Evolutionary conservation across 1,284 basidiomycete species (phyloP).

Genomic region (Omphalotus olearius): DNA sequence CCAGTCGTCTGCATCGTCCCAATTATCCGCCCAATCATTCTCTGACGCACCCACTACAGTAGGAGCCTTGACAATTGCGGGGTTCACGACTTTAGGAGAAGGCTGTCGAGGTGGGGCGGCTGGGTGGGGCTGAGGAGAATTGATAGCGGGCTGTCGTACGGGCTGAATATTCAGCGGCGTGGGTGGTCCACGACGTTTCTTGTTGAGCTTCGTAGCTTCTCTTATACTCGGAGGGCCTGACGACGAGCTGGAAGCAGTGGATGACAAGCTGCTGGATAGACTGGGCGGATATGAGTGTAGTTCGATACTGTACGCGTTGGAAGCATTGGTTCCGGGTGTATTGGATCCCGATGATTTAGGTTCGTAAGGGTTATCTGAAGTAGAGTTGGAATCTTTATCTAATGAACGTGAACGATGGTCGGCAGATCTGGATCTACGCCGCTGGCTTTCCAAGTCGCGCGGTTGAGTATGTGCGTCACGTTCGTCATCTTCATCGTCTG

Average conservation of each 20-base stretch:
- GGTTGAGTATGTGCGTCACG: slow-evolving; percentile 21
- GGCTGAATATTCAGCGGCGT: slow-evolving; percentile 35
- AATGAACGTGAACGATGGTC: slow-evolving; percentile 23
- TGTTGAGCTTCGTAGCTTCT: slow-evolving; percentile 31
- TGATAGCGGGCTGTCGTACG: slow-evolving; percentile 27
- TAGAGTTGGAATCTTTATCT: slow-evolving; percentile 24
- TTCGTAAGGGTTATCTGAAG: slow-evolving; percentile 27
- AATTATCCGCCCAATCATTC: slow-evolving; percentile 7
- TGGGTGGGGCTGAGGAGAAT: slow-evolving; percentile 23
- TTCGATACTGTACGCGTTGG: slow-evolving; percentile 23
- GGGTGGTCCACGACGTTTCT: slow-evolving; percentile 37
- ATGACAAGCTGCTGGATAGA: slow-evolving; percentile 36
- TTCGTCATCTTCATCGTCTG: slow-evolving; percentile 55
- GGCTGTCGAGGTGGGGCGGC: slow-evolving; percentile 2
- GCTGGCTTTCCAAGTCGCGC: slow-evolving; percentile 45
- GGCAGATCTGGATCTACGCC: slow-evolving; percentile 29
- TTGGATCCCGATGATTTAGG: slow-evolving; percentile 28
- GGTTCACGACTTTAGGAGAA: slow-evolving; percentile 15
- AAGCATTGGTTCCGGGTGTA: slow-evolving; percentile 24
- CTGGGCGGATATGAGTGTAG: slow-evolving; percentile 62
- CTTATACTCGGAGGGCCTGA: slow-evolving; percentile 21
- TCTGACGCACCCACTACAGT: neutral
- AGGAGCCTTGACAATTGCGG: slow-evolving; percentile 12
- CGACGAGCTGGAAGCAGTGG: slow-evolving; percentile 28
- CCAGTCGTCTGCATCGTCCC: slow-evolving; percentile 6